Evolutionary conservation across 1,284 basidiomycete species (phyloP), one percentile per base, ranked within the genome.

Genomic region (Microstroma glucosiphilum): DNA sequence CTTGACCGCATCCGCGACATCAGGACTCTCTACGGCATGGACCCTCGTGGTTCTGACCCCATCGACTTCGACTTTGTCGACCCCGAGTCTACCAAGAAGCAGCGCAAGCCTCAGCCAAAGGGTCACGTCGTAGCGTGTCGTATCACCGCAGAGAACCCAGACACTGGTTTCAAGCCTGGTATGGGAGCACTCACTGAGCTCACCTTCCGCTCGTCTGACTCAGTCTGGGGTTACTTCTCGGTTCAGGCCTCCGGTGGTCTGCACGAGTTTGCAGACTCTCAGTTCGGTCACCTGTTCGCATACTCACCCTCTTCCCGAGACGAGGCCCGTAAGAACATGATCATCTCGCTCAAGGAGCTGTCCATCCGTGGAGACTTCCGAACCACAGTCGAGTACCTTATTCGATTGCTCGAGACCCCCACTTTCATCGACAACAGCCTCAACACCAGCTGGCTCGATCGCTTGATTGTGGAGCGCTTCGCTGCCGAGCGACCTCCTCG

Each of bases 161-260:
- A 98, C 78, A 94, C 94, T 17, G 96, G 96, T n/a, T 99, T 99
- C 86, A 98, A 98, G 82, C 96, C 96, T 2, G 97, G 94, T 8
- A 94, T 91, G 15, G 96, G 96, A 75, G 89, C 90, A 51, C 84
- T 99, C 13, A 92, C 96, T 80, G 96, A 98, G 80, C 89, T 98
- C 77, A 99, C 98, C 82, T 99, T 99, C 88, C 89, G 96, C 60
- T 97, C 93, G 42, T 96, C 90, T 81, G 96, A 92, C 48, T 74
- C 73, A 40, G 75, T 73, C 62, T 99, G 96, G 96, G 96, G 96
- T 73, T 82, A 99, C 84, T 99, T 99, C 85, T 97, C 94, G 23
- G 96, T 99, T 75, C 88, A 87, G 60, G 89, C 89, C 43, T 89
- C 92, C 30, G 96, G 96, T 81, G 96, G 92, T 80, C 86, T 99